Percentiles rank a stretch among this genome's conserved stretches.
These are phyloP conservation scores for Calocera viscosa DNA, from an alignment of 768 basidiomycete species.

Conservation along the genomic window DNA sequence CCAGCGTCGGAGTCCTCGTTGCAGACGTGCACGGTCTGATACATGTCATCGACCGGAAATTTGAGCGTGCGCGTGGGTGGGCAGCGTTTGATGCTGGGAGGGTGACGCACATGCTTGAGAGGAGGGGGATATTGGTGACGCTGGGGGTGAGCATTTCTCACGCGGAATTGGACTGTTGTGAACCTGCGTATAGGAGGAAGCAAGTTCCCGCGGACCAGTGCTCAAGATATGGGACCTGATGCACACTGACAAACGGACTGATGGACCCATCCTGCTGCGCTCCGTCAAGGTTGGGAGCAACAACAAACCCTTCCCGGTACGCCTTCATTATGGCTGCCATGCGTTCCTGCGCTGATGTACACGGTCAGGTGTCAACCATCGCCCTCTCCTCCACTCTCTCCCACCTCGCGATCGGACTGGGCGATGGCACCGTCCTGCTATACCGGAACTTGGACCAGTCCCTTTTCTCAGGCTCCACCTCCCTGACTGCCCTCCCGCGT, in stretches of 20 bases:
- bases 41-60: conserved; percentile 61
- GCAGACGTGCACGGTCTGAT: conserved; percentile 80
- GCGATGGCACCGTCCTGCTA: conserved; percentile 83
- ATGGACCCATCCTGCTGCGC: conserved; percentile 51
- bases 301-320: conserved; percentile 67
- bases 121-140: conserved; percentile 69
- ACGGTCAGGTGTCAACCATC: conserved; percentile 54
- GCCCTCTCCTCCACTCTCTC: conserved; percentile 66
- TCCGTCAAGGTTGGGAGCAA: conserved; percentile 64
- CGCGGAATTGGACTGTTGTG: background rate
- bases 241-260: conserved; percentile 52
- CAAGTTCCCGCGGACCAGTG: conserved; percentile 27
- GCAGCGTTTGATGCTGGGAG: conserved; percentile 65
- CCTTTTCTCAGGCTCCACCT: conserved; percentile 48
- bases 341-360: background rate
- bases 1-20: conserved; percentile 54
- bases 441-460: conserved; percentile 89
- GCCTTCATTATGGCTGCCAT: conserved; percentile 13
- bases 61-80: conserved; percentile 62
- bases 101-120: conserved; percentile 78
- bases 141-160: conserved; percentile 53
- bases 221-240: conserved; percentile 79
- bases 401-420: conserved; percentile 86
- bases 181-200: conserved; percentile 21
- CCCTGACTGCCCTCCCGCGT: conserved; percentile 72